These are phyloP conservation scores for Cyclotella kingstonii DNA, from an alignment of 108 stramenopile species.

Conservation along the genomic window DNA sequence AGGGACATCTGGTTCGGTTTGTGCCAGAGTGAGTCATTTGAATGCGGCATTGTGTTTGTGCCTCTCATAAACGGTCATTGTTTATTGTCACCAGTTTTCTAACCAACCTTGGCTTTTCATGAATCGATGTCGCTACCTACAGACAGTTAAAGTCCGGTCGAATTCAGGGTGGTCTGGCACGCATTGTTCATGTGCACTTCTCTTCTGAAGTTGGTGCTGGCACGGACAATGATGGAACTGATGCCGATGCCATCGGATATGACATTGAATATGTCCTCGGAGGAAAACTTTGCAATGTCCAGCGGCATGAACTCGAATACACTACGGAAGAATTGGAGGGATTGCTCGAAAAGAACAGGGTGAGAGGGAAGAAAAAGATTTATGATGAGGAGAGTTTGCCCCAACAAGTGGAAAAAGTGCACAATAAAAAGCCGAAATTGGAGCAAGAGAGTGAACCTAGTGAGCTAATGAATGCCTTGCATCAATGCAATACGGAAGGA, in stretches of 20 bases:
- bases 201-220: not conserved
- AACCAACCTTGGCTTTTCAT: too few relatives aligned
- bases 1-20: too few relatives aligned
- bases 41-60: not conserved
- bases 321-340: conserved; percentile 59
- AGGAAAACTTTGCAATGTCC: not conserved
- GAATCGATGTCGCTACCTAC: too few relatives aligned
- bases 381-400: not conserved
- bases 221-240: not conserved
- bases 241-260: not conserved
- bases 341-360: conserved; percentile 12
- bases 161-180: conserved; percentile 36
- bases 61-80: not conserved
- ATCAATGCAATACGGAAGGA: too few relatives aligned
- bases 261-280: conserved; percentile 40
- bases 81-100: not conserved
- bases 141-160: conserved; percentile 23
- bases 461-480: too few relatives aligned
- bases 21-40: too few relatives aligned
- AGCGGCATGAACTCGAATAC: conserved; percentile 43
- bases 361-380: not conserved
- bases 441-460: too few relatives aligned
- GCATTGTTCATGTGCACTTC: conserved; percentile 11
- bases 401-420: too few relatives aligned
- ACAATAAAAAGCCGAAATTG: too few relatives aligned